A percentile compares a stretch with the other conserved stretches of the same genome.
Evolutionary conservation across 352 stramenopile genomes (phyloP).

Genomic region (Phytopythium oedochilum): DNA sequence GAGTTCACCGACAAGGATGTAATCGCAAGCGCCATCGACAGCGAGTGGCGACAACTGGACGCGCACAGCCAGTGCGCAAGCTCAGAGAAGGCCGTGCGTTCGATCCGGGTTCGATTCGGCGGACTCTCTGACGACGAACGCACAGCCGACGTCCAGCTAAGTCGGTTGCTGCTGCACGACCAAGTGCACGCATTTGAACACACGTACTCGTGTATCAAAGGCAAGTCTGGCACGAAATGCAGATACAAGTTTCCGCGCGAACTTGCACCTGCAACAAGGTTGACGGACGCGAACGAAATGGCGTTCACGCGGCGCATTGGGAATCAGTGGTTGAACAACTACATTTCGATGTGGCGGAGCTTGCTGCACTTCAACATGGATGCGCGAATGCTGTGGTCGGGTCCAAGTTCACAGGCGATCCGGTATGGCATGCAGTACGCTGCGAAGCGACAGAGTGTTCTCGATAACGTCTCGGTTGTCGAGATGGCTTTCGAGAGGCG

Average conservation of each 20-base stretch:
- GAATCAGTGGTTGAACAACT: constrained; percentile 23
- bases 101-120: constrained; percentile 8
- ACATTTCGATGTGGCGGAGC: constrained; percentile 12
- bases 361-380: neutral
- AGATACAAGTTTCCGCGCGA: constrained; percentile 20
- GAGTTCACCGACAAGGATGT: constrained; percentile 7
- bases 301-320: constrained; percentile 10
- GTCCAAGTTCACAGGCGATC: too few relatives aligned
- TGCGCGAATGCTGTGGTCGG: too few relatives aligned
- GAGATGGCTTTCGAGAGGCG: constrained; percentile 7
- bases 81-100: constrained; percentile 1
- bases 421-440: too few relatives aligned
- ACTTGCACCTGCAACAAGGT: constrained; percentile 1
- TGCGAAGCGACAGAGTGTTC: too few relatives aligned
- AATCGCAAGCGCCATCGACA: neutral
- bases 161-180: constrained; percentile 8
- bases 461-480: too few relatives aligned
- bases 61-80: constrained; percentile 1
- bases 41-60: constrained; percentile 9
- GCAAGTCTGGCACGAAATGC: constrained; percentile 9
- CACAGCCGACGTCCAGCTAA: constrained; percentile 14
- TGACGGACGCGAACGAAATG: constrained; percentile 11
- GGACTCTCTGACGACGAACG: constrained; percentile 5
- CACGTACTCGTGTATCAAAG: constrained; percentile 17
- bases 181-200: constrained; percentile 16